Percentiles rank a stretch among this genome's conserved stretches.
phyloP scores from a whole-genome alignment of 495 filamentous ascomycete species.

The Lepidopterella palustris region DNA sequence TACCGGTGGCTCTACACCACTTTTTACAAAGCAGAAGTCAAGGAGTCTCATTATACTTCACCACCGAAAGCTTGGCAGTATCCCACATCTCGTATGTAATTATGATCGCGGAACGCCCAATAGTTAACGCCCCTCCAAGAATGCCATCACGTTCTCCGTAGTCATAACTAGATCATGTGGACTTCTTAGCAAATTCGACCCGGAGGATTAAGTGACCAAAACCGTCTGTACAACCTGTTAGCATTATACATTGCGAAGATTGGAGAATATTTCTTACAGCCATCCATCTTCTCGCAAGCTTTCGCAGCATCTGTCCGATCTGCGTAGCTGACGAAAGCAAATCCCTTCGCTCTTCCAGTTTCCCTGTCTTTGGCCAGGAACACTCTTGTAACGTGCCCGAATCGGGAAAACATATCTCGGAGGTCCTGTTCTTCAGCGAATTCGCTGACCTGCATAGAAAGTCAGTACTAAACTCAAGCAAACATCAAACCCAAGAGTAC shows the following conservation, averaged over 20 bases:
- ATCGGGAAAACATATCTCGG: conserved; percentile 94
- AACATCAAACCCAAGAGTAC: conserved; percentile 36
- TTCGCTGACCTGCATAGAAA: conserved; percentile 67
- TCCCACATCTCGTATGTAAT: too few species aligned
- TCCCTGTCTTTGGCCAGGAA: conserved; percentile 97
- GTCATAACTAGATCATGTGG: conserved; percentile 4
- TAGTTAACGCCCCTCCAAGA: background rate
- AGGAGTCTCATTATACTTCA: too few species aligned
- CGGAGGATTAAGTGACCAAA: conserved; percentile 39
- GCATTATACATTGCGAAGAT: background rate
- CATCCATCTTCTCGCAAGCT: conserved; percentile 97
- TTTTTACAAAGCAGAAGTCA: too few species aligned
- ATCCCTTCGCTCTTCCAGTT: conserved; percentile 90
- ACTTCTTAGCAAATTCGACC: conserved; percentile 43
- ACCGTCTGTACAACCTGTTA: conserved; percentile 29
- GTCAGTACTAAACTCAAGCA: conserved; percentile 5
- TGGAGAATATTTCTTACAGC: conserved; percentile 59
- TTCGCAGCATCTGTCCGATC: conserved; percentile 81
- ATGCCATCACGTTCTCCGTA: background rate
- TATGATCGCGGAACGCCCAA: too few species aligned
- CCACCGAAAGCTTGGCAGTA: too few species aligned
- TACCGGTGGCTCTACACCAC: too few species aligned
- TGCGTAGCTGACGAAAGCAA: conserved; percentile 94
- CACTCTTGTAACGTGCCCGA: conserved; percentile 91
- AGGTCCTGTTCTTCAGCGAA: conserved; percentile 93